phyloP scores from a whole-genome alignment of 2,329 filamentous ascomycete genomes.

The Pseudogymnoascus sp. region DNA sequence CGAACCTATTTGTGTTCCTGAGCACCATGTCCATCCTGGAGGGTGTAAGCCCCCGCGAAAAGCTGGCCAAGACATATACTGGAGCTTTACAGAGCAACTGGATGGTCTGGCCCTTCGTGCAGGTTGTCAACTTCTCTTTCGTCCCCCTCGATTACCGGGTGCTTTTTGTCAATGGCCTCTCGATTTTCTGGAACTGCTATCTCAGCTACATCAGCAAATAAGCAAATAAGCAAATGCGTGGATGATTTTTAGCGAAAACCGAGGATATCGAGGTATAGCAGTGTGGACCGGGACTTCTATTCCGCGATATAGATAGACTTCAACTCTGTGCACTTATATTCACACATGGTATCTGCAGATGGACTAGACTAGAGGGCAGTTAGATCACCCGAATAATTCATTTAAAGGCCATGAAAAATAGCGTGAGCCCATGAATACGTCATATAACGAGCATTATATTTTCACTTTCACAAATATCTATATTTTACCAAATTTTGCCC shows the following conservation, averaged over 20 bases:
- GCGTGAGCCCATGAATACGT: background rate
- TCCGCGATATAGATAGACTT: background rate
- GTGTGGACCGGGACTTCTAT: background rate
- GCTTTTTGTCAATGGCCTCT: slow-evolving; percentile 63
- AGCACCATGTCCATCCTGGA: slow-evolving; percentile 62
- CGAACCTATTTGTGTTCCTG: slow-evolving; percentile 58
- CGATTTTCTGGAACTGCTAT: slow-evolving; percentile 46
- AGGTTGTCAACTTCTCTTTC: slow-evolving; percentile 62
- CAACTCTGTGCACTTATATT: background rate
- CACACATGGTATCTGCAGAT: background rate
- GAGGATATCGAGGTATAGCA: background rate
- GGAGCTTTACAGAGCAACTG: slow-evolving; percentile 60
- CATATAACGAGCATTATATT: background rate
- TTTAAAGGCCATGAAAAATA: background rate
- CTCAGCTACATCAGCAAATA: slow-evolving; percentile 30
- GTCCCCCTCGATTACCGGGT: slow-evolving; percentile 62
- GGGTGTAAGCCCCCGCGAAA: slow-evolving; percentile 50
- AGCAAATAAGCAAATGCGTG: background rate
- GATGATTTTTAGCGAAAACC: background rate
- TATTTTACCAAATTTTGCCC: background rate
- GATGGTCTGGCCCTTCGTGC: slow-evolving; percentile 63
- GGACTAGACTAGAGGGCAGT: background rate
- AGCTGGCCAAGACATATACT: slow-evolving; percentile 51
- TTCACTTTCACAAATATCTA: background rate
- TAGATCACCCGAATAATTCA: background rate